Evolutionary conservation across 208 protist species (phyloP).

Genomic region (Trichomonas vaginalis): DNA sequence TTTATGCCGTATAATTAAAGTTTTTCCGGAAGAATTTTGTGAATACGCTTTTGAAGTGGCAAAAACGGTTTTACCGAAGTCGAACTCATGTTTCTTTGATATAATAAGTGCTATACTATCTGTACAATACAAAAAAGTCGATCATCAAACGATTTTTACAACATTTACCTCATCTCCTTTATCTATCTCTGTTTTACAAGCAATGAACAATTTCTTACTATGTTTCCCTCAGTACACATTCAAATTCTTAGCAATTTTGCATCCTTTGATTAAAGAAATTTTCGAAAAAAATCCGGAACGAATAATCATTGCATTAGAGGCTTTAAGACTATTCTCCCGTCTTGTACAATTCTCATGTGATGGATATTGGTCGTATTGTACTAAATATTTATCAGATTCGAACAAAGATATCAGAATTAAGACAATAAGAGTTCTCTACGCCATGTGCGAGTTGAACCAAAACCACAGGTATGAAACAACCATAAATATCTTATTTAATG

Average conservation of each 20-base stretch:
- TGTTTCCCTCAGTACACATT: neutral
- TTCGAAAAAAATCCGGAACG: neutral
- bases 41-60: neutral
- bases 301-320: neutral
- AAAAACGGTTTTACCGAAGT: neutral
- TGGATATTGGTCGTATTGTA: neutral
- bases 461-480: neutral
- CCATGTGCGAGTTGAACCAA: neutral
- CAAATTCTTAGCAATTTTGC: neutral
- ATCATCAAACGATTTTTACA: neutral
- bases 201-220: neutral
- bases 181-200: neutral
- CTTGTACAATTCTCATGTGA: neutral
- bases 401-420: neutral
- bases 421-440: neutral
- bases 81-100: neutral
- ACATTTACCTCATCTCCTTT: neutral
- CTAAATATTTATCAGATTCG: neutral
- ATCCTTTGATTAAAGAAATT: neutral
- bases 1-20: neutral
- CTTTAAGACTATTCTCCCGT: neutral
- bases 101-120: neutral
- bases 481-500: neutral
- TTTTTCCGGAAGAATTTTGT: neutral
- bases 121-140: neutral